phyloP scores from a whole-genome alignment of 2,329 filamentous ascomycete species.

The Pseudogymnoascus sp. region DNA sequence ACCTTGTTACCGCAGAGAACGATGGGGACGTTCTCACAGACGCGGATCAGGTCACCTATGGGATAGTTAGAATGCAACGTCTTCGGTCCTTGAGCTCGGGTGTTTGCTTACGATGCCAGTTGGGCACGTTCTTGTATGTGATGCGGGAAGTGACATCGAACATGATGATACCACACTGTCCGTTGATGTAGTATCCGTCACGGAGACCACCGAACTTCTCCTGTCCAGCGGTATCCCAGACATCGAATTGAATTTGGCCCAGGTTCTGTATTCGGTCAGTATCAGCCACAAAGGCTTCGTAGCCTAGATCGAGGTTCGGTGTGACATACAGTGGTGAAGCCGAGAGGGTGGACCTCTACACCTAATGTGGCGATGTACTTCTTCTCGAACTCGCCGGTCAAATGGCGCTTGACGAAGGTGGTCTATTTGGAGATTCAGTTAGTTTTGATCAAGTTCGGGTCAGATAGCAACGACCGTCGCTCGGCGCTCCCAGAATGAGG shows the following conservation, averaged over 20 bases:
- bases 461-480: neutral
- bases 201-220: constrained; percentile 99
- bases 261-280: constrained; percentile 58
- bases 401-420: constrained; percentile 99
- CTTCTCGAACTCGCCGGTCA: constrained; percentile 99
- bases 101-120: constrained; percentile 89
- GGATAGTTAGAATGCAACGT: constrained; percentile 12
- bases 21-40: constrained; percentile 98
- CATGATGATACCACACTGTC: constrained; percentile 99
- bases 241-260: constrained; percentile 95
- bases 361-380: constrained; percentile 99
- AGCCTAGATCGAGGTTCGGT: constrained; percentile 9
- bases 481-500: constrained; percentile 13
- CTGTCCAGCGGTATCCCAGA: constrained; percentile 98
- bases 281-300: constrained; percentile 2
- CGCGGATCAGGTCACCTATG: constrained; percentile 89
- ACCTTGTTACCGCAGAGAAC: constrained; percentile 99
- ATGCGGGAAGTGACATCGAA: constrained; percentile 99
- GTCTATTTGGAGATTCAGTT: constrained; percentile 50
- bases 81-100: neutral
- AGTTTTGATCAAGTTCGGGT: neutral
- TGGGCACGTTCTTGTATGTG: constrained; percentile 99
- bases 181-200: constrained; percentile 99
- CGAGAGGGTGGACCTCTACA: constrained; percentile 98
- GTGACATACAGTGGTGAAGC: constrained; percentile 86